Conservation (phyloP, 768 basidiomycete species). For the Termitomyces sp. region DNA sequence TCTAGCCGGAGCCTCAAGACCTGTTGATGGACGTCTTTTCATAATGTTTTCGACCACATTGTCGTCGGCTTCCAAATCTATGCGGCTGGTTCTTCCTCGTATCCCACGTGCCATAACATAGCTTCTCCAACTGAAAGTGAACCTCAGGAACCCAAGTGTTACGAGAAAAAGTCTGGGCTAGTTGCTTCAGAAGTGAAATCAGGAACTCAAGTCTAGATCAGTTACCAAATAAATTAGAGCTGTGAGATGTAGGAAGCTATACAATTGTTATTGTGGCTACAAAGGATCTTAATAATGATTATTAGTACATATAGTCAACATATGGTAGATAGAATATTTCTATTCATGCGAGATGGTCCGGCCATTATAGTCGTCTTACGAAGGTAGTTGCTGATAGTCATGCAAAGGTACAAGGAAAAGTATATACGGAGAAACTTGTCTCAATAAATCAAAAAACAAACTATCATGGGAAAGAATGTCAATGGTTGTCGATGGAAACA, state of each 20-base stretch:
- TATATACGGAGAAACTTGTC: neutral
- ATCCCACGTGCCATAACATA: neutral
- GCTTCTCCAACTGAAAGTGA: neutral
- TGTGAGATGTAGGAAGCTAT: neutral
- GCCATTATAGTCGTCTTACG: conserved; percentile 11
- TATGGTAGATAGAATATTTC: conserved; percentile 11
- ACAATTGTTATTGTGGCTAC: conserved; percentile 11
- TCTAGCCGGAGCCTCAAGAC: neutral
- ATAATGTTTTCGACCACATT: neutral
- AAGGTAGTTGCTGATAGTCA: neutral
- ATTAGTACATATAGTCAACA: conserved; percentile 9
- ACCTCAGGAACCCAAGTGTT: neutral
- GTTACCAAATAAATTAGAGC: neutral
- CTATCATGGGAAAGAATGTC: conserved; percentile 12
- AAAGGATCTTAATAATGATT: conserved; percentile 4
- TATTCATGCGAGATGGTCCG: conserved; percentile 15
- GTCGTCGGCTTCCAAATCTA: neutral
- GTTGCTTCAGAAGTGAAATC: neutral
- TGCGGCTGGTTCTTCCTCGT: neutral
- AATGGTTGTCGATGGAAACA: conserved; percentile 3
- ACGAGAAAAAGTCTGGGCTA: neutral
- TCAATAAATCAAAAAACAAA: conserved; percentile 17
- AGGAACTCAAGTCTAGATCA: neutral
- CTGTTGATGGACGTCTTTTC: neutral
- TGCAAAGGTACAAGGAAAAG: neutral